Conservation (phyloP, 345 rosid genomes). For the Rhizophora mangle region DNA sequence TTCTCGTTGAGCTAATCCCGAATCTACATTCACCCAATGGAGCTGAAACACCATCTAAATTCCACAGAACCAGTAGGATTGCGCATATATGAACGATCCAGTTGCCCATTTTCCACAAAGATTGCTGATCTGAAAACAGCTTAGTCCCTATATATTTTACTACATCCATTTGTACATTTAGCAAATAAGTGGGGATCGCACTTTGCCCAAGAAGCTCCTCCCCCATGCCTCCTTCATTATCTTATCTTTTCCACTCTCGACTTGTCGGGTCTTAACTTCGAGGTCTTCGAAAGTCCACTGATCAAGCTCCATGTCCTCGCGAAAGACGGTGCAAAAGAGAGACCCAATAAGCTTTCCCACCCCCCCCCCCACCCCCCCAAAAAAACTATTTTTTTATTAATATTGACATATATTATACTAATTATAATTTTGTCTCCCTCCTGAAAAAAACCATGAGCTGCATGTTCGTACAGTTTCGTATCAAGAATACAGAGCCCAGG, state of each 20-base stretch:
- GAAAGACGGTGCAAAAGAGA: neutral
- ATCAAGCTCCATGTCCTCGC: slow-evolving; percentile 30
- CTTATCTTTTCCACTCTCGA: slow-evolving; percentile 54
- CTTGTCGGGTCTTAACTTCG: slow-evolving; percentile 61
- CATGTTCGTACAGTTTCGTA: slow-evolving; percentile 67
- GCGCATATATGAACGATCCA: too few species aligned
- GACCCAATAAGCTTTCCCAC: neutral
- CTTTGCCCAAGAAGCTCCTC: slow-evolving; percentile 66
- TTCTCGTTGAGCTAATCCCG: too few species aligned
- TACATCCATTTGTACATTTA: slow-evolving; percentile 17
- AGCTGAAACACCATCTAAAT: too few species aligned
- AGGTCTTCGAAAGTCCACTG: slow-evolving; percentile 37
- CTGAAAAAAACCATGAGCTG: slow-evolving; percentile 17
- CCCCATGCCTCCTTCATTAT: slow-evolving; percentile 46
- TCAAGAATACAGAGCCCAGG: slow-evolving; percentile 31
- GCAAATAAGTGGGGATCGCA: slow-evolving; percentile 39
- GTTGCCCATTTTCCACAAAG: neutral
- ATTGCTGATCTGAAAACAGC: neutral
- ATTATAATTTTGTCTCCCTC: neutral
- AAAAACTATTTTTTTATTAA: neutral
- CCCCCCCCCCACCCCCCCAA: too few species aligned
- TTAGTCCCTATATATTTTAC: slow-evolving; percentile 20
- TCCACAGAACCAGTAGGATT: too few species aligned
- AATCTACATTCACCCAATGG: too few species aligned
- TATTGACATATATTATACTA: neutral